Evolutionary conservation across 306 rosid genomes (phyloP), one percentile per base, ranked within the genome.

Genomic region (Senna tora): DNA sequence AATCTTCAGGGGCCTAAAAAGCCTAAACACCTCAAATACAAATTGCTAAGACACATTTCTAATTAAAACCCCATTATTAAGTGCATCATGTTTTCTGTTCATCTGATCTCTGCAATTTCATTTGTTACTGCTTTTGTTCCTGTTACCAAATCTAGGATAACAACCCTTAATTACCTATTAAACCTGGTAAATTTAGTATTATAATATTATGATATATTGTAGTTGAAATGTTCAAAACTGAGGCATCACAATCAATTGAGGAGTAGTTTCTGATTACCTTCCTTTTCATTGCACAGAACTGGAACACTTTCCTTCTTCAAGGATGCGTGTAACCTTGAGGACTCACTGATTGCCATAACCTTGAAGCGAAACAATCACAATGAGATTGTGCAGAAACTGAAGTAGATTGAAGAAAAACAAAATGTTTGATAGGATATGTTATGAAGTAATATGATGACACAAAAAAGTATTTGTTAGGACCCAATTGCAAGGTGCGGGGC

Each of bases 301-400:
- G 97, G 87, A 58, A 89, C 88, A 10, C 59, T 71, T 81, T 89
- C 96, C 75, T 89, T 92, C 88, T 77, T 84, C 75, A 92, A 85
- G 45, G 97, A 89, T 68, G 90, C 89, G 38, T 70, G 92, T 78
- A 92, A 77, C 79, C 97, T 87, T 68, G 97, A 89, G 17, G 97
- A 92, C 73, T 92, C 97, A 59, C 76, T 84, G 36, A 92, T 81
- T 7, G 97, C 96, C 96, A 89, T 92, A 20, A 92, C 93, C 97
- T 92, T 71, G 33, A 39, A 19, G 80, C 45, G 58, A 56, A n/a
- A 70, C 17, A 28, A 67, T 69, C 82, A 81, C 49, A 42, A 73
- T n/a, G 63, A 22, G 66, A 63, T 58, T 38, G 57, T 41, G 73
- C 22, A 30, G 9, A 67, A 63, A 71, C 46, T 45, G 62, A 46